These are phyloP conservation scores for Wallacemonas rigidus DNA, from an alignment of 208 protist species.

Conservation along the genomic window DNA sequence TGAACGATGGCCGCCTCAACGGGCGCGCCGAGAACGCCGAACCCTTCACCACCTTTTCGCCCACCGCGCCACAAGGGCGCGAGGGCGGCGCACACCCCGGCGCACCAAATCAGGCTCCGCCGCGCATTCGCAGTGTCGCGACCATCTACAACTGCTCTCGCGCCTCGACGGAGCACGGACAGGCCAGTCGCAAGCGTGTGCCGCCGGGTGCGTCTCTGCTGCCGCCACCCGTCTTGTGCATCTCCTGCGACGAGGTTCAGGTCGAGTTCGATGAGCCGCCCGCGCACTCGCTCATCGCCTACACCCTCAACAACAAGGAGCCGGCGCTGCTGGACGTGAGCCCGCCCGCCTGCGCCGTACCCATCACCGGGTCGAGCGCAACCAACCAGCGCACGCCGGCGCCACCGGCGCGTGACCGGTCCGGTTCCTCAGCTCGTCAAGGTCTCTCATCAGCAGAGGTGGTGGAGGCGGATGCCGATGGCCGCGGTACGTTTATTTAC, in stretches of 20 bases:
- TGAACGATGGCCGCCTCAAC: background rate
- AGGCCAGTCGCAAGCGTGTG: conserved; percentile 29
- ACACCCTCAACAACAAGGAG: conserved; percentile 80
- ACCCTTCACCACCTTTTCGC: conserved; percentile 1
- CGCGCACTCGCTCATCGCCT: conserved; percentile 61
- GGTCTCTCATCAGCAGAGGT: background rate
- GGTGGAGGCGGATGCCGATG: conserved; percentile 33
- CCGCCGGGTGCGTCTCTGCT: conserved; percentile 30
- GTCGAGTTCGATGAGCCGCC: conserved; percentile 77
- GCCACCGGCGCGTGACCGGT: background rate
- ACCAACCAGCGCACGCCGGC: background rate
- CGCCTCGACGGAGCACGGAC: conserved; percentile 34
- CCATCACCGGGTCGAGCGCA: background rate
- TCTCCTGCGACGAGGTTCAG: conserved; percentile 72
- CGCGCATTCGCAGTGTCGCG: conserved; percentile 52
- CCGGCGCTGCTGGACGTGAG: conserved; percentile 56
- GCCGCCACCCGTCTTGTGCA: conserved; percentile 71
- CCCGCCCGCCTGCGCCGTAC: conserved; percentile 47
- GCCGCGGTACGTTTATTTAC: conserved; percentile 67
- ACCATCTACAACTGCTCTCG: conserved; percentile 75
- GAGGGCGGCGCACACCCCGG: background rate
- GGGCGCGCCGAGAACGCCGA: background rate
- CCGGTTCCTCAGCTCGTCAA: too few relatives aligned
- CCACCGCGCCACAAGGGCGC: background rate
- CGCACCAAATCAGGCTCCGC: background rate